Evolutionary conservation across 2,329 filamentous ascomycete species (phyloP).

Genomic region (Cladosporium sp.): DNA sequence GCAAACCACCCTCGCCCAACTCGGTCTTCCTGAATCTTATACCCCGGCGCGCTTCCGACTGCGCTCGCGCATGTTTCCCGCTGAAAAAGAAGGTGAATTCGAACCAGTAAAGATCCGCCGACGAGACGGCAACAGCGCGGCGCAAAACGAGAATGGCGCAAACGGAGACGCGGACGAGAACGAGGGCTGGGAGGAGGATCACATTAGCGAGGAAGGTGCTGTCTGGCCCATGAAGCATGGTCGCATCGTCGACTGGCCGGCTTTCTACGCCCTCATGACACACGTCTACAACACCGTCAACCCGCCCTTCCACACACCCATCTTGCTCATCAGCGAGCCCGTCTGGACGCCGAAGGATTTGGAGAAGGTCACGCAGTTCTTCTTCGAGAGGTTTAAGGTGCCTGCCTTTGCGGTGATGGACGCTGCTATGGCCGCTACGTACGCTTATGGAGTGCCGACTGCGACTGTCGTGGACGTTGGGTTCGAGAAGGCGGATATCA

Average conservation of each 20-base stretch:
- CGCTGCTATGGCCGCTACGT: constrained; percentile 74
- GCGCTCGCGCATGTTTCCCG: constrained; percentile 87
- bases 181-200: constrained; percentile 79
- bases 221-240: constrained; percentile 81
- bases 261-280: constrained; percentile 88
- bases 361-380: constrained; percentile 84
- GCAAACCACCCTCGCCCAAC: constrained; percentile 83
- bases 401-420: constrained; percentile 89
- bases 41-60: constrained; percentile 84
- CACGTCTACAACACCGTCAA: constrained; percentile 88
- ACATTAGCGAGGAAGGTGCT: constrained; percentile 80
- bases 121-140: constrained; percentile 30
- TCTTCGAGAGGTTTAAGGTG: constrained; percentile 96
- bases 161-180: constrained; percentile 50
- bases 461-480: constrained; percentile 90
- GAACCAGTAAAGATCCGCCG: constrained; percentile 74
- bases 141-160: constrained; percentile 19
- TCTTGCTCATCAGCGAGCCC: constrained; percentile 84
- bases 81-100: constrained; percentile 70
- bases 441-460: constrained; percentile 74
- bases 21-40: constrained; percentile 84
- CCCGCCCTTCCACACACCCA: constrained; percentile 88
- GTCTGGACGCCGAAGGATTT: constrained; percentile 85
- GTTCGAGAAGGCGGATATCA: constrained; percentile 86
- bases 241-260: constrained; percentile 82